Evolutionary conservation across 1,284 basidiomycete genomes (phyloP).

Genomic region (Porphyrellus sp.): DNA sequence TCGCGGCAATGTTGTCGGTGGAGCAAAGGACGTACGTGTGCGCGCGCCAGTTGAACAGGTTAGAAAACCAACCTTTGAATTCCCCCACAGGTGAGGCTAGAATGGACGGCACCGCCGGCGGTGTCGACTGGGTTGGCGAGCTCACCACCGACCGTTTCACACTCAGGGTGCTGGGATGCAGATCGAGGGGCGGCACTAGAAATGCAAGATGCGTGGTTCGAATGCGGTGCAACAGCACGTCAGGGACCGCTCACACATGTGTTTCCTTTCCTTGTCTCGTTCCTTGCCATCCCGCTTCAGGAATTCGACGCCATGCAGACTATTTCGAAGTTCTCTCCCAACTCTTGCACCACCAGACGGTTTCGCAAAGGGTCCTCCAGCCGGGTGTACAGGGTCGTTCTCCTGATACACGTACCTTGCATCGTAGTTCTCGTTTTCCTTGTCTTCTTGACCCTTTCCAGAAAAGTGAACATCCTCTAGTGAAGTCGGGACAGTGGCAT

Average conservation of each 20-base stretch:
- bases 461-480: constrained; percentile 20
- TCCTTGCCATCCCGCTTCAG: constrained; percentile 40
- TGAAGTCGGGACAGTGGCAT: constrained; percentile 1
- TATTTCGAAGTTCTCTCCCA: constrained; percentile 51
- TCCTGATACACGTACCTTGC: constrained; percentile 18
- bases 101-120: constrained; percentile 31
- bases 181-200: constrained; percentile 39
- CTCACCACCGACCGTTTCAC: constrained; percentile 40
- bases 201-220: background rate
- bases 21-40: constrained; percentile 72
- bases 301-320: constrained; percentile 38
- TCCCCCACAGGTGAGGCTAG: constrained; percentile 55
- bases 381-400: constrained; percentile 17
- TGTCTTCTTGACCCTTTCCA: constrained; percentile 37
- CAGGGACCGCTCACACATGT: constrained; percentile 44
- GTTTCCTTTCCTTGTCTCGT: constrained; percentile 51
- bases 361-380: constrained; percentile 45
- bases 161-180: constrained; percentile 28
- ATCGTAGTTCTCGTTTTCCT: constrained; percentile 47
- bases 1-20: constrained; percentile 55
- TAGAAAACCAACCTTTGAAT: constrained; percentile 81
- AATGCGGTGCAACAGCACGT: background rate
- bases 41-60: constrained; percentile 71
- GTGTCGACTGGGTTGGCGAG: constrained; percentile 32
- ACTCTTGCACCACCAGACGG: constrained; percentile 38